Conservation (phyloP, 1,284 basidiomycete genomes). For the Austroboletus novae-zelandiae region DNA sequence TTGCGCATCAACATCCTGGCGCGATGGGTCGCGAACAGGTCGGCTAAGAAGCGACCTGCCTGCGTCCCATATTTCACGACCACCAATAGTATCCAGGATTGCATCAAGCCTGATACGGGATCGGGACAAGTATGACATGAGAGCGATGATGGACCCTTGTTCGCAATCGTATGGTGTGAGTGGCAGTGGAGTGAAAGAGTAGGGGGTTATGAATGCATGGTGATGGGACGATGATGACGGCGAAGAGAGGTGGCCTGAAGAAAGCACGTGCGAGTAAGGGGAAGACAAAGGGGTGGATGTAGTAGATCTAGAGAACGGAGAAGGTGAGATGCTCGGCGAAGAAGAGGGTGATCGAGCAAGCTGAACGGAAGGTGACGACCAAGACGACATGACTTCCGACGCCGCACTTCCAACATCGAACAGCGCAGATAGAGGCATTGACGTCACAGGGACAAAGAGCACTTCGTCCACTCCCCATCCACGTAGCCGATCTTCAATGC, state of each 20-base stretch:
- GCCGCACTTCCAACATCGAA: constrained; percentile 26
- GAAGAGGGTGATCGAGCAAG: constrained; percentile 27
- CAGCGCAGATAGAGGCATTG: constrained; percentile 26
- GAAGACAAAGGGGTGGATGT: constrained; percentile 34
- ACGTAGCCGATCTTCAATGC: constrained; percentile 53
- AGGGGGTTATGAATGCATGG: constrained; percentile 25
- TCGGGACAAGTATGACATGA: constrained; percentile 52
- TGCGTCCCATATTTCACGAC: constrained; percentile 71
- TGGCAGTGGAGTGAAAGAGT: constrained; percentile 29
- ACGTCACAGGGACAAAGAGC: constrained; percentile 43
- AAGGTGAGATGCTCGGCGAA: constrained; percentile 32
- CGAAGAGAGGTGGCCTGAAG: constrained; percentile 24
- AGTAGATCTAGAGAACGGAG: constrained; percentile 32
- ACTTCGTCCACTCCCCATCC: constrained; percentile 68
- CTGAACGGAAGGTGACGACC: constrained; percentile 29
- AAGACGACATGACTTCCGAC: constrained; percentile 18
- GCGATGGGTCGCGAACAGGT: constrained; percentile 31
- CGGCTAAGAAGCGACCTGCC: constrained; percentile 56
- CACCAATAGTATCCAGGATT: constrained; percentile 79
- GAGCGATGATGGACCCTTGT: constrained; percentile 44
- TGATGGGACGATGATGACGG: constrained; percentile 30
- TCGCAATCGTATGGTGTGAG: constrained; percentile 30
- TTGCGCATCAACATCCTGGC: constrained; percentile 40
- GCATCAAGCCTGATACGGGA: constrained; percentile 59
- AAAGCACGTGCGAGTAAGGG: constrained; percentile 25